These are phyloP conservation scores for Lathyrus aphaca DNA, from an alignment of 306 rosid genomes.

Conservation along the genomic window DNA sequence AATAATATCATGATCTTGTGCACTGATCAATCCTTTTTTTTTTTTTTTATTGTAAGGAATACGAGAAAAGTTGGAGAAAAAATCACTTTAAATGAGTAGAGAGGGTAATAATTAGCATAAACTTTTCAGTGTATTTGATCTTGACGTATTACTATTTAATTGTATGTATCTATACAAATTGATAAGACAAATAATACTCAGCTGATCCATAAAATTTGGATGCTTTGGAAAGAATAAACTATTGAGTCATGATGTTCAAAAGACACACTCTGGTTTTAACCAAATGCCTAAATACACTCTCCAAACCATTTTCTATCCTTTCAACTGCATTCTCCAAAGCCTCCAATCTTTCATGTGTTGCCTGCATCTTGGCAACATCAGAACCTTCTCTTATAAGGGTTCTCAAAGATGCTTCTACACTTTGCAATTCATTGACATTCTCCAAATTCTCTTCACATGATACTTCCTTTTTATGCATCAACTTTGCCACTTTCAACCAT, in stretches of 20 bases:
- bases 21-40: too few species aligned
- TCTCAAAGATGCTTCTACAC: constrained; percentile 24
- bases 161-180: constrained; percentile 34
- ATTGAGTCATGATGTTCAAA: constrained; percentile 66
- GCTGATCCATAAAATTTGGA: constrained; percentile 13
- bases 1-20: too few species aligned
- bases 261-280: constrained; percentile 64
- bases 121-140: constrained; percentile 29
- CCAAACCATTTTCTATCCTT: constrained; percentile 59
- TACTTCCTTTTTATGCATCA: constrained; percentile 8
- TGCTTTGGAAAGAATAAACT: not conserved
- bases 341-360: constrained; percentile 34
- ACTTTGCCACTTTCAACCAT: constrained; percentile 18
- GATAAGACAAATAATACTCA: constrained; percentile 20
- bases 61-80: too few species aligned
- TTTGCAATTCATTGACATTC: constrained; percentile 11
- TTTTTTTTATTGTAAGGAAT: too few species aligned
- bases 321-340: constrained; percentile 56
- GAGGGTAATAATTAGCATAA: not conserved
- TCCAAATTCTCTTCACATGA: constrained; percentile 15
- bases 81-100: not conserved
- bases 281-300: constrained; percentile 57
- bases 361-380: constrained; percentile 17
- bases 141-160: not conserved
- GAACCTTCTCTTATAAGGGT: constrained; percentile 4